Evolutionary conservation across 1,284 basidiomycete genomes (phyloP), one percentile per base, ranked within the genome.

Genomic region (Sanghuangporus weigelae): DNA sequence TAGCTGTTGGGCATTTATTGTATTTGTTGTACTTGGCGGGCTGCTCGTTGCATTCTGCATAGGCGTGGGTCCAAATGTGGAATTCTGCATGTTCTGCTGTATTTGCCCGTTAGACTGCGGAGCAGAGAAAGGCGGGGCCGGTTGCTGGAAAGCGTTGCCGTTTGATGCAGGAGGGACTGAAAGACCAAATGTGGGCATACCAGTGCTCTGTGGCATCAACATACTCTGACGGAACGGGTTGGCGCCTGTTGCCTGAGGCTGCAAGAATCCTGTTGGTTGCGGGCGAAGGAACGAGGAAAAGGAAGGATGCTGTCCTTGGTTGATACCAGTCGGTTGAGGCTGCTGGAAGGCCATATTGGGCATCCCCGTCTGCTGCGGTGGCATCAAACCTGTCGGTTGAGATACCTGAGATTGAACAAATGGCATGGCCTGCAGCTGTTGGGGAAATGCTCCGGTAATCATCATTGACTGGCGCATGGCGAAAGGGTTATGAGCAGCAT

Each of bases 401-500:
- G 72, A 69, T 26, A 67, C 68, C 48, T 74, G 76, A n/a, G 75
- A 72, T 61, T 79, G 80, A n/a, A 75, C 74, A 39, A 62, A 63
- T 36, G 59, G 66, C 44, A 46, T 46, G 16, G 44, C 21, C 57
- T 59, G 68, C 54, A 65, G 21, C 39, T 60, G 69, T 36, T 59
- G 65, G 57, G 60, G 39, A 54, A 73, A 71, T 50, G 69, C 75
- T 66, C 73, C 80, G 46, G 76, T 79, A 79, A 84, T 81, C 70
- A 72, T 71, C 23, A 74, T 72, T 31, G 71, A 68, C 68, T 85
- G 84, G 63, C 76, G 78, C 63, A 84, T 83, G 59, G 83, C 73
- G 76, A 96, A 96, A 0, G 95, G 94, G 73, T 96, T 96, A 67
- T 84, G 79, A n/a, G 75, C 75, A 1, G 80, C 77, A 70, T 85